Percentiles rank a stretch among this genome's conserved stretches.
Evolutionary conservation across 2,329 filamentous ascomycete species (phyloP).

Genomic region (Amesomyces nigricolor): DNA sequence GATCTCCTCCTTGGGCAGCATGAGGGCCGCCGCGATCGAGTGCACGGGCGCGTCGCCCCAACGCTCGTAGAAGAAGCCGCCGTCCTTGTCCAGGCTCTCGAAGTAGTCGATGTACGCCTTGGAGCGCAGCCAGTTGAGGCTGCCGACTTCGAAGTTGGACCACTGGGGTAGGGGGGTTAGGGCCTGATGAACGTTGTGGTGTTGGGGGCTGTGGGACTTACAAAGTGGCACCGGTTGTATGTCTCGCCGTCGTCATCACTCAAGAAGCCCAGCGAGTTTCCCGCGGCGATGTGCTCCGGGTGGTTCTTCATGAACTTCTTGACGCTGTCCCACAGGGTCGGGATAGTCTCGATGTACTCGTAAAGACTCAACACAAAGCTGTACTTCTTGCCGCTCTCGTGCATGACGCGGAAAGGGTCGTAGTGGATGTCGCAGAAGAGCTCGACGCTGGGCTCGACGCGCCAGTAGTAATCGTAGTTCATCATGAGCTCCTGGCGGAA

Average conservation of each 20-base stretch:
- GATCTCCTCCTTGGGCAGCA: conserved; percentile 87
- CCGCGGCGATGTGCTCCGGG: conserved; percentile 78
- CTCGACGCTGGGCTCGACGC: conserved; percentile 94
- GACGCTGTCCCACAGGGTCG: conserved; percentile 88
- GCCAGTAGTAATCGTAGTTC: conserved; percentile 99
- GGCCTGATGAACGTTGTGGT: background rate
- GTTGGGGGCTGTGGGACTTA: conserved; percentile 42
- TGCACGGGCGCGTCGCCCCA: conserved; percentile 98
- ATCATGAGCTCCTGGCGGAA: conserved; percentile 90
- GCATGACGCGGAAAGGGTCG: conserved; percentile 95
- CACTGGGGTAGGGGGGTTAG: conserved; percentile 51
- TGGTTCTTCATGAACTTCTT: conserved; percentile 90
- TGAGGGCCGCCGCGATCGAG: conserved; percentile 84
- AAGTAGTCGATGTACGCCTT: conserved; percentile 89
- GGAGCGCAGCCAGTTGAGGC: conserved; percentile 87
- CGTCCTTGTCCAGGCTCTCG: conserved; percentile 76
- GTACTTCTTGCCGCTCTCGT: conserved; percentile 96
- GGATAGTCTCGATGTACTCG: conserved; percentile 95
- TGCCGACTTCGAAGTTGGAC: conserved; percentile 98
- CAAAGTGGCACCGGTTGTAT: conserved; percentile 97
- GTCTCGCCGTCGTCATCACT: conserved; percentile 86
- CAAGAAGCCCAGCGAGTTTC: conserved; percentile 85
- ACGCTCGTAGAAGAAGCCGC: conserved; percentile 97
- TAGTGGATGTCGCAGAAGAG: conserved; percentile 94
- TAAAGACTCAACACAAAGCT: conserved; percentile 92